phyloP scores from a whole-genome alignment of 208 protist species.

The Trypanosoma mega region DNA sequence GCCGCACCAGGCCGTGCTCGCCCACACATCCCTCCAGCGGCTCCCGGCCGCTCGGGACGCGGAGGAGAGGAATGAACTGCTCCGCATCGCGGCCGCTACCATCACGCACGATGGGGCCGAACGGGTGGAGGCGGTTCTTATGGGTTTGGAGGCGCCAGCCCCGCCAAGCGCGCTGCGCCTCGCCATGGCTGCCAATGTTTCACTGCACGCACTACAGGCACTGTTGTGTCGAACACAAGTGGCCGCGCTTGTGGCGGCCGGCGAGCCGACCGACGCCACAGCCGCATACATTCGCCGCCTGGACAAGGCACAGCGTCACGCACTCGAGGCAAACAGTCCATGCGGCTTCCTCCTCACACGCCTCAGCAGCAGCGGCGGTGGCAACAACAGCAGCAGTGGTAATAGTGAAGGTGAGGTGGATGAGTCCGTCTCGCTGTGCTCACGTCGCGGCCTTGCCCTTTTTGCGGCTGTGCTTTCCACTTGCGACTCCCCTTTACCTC shows the following conservation, averaged over 20 bases:
- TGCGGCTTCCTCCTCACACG: slow-evolving; percentile 16
- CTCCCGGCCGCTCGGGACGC: not conserved
- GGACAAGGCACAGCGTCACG: not conserved
- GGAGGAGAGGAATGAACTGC: slow-evolving; percentile 7
- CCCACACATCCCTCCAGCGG: slow-evolving; percentile 4
- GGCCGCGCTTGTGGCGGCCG: not conserved
- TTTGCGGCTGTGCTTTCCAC: no score
- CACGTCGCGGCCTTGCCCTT: slow-evolving; percentile 20
- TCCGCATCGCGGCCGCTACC: slow-evolving; percentile 15
- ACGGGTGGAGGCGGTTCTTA: slow-evolving; percentile 7
- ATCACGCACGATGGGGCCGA: slow-evolving; percentile 1
- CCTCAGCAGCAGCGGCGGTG: not conserved
- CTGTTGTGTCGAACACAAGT: slow-evolving; percentile 11
- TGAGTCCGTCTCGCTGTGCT: not conserved
- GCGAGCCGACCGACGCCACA: not conserved
- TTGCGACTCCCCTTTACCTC: no score
- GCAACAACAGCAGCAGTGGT: not conserved
- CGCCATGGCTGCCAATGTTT: slow-evolving; percentile 12
- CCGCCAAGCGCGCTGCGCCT: slow-evolving; percentile 9
- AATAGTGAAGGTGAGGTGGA: not conserved
- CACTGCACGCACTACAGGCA: slow-evolving; percentile 9
- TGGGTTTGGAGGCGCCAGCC: slow-evolving; percentile 5
- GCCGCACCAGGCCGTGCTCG: slow-evolving; percentile 4
- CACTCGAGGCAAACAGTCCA: not conserved
- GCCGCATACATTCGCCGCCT: not conserved